Evolutionary conservation across 2,329 filamentous ascomycete genomes (phyloP), one percentile per base, ranked within the genome.

Genomic region (Sporothrix dimorphospora): DNA sequence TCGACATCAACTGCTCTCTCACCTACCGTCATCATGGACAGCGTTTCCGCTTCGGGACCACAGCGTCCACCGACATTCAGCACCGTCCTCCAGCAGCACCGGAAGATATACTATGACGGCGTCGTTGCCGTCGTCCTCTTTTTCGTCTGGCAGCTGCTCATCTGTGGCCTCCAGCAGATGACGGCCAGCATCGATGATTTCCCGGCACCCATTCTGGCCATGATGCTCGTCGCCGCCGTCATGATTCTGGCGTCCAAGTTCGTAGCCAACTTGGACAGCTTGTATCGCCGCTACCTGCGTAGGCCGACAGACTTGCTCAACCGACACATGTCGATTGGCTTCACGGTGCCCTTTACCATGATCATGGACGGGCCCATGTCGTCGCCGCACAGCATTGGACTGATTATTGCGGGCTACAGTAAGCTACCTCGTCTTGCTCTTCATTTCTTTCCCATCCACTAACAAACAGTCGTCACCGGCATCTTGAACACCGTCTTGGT

Each of bases 321-420:
- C 74, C 78, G 81, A 2, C 83, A 87, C 76, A 82, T 87, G 74
- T 85, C 85, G 0, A 76, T 86, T 6, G 85, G 84, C 3, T 87
- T 87, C 74, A 82, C 83, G 0, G 81, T 87, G 2, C 85, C 86
- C 0, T 81, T 87, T 2, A 78, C 86, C 1, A 83, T 83, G 79
- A 81, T 87, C 16, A 81, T 82, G 51, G 76, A 79, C 73, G 81
- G 7, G 75, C 80, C 12, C 73, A 83, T 8, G 76, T 78, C 21
- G 75, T 76, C 77, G 21, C 74, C 71, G 3, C 77, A 79, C 71
- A 77, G 74, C 0, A 80, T 86, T n/a, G 84, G 81, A 5, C 76
- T 81, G 21, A 81, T 86, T 8, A 80, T 85, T 21, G 80, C 79
- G 2, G 82, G 81, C 40, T 87, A 86, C 70, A 72, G 85, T 87